phyloP scores from a whole-genome alignment of 495 filamentous ascomycete genomes.

The Venustampulla echinocandica region DNA sequence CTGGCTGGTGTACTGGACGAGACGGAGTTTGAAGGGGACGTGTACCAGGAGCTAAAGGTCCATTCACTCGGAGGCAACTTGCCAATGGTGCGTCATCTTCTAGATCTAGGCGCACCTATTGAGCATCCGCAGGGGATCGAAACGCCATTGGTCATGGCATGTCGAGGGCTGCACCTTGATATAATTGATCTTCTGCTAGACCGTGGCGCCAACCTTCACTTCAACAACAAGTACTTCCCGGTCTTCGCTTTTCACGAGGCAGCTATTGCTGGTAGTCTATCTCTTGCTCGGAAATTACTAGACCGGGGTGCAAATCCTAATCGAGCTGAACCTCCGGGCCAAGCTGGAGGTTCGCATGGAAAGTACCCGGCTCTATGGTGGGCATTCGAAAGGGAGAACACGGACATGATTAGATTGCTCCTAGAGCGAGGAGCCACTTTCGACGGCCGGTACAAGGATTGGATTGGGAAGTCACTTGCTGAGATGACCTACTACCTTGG shows the following conservation, averaged over 20 bases:
- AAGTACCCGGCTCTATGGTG: slow-evolving; percentile 1
- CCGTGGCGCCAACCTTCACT: slow-evolving; percentile 25
- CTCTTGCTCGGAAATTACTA: slow-evolving; percentile 3
- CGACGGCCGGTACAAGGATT: not conserved
- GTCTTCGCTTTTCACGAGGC: not conserved
- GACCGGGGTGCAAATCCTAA: slow-evolving; percentile 1
- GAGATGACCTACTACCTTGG: slow-evolving; percentile 2
- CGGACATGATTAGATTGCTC: slow-evolving; percentile 3
- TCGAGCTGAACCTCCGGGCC: no score
- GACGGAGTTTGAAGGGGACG: not conserved
- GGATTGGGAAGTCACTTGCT: not conserved
- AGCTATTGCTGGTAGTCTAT: slow-evolving; percentile 1
- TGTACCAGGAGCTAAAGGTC: not conserved
- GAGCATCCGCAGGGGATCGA: not conserved
- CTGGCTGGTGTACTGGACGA: not conserved
- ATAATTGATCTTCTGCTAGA: slow-evolving; percentile 24
- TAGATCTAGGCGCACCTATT: not conserved
- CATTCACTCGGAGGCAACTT: slow-evolving; percentile 1
- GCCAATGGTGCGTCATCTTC: slow-evolving; percentile 1
- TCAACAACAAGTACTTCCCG: not conserved
- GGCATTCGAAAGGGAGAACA: slow-evolving; percentile 5
- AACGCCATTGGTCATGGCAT: not conserved
- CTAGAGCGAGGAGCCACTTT: slow-evolving; percentile 9
- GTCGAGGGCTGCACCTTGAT: not conserved
- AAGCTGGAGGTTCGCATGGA: not conserved